Evolutionary conservation across 345 rosid species (phyloP).

Genomic region (Gossypium mustelinum): DNA sequence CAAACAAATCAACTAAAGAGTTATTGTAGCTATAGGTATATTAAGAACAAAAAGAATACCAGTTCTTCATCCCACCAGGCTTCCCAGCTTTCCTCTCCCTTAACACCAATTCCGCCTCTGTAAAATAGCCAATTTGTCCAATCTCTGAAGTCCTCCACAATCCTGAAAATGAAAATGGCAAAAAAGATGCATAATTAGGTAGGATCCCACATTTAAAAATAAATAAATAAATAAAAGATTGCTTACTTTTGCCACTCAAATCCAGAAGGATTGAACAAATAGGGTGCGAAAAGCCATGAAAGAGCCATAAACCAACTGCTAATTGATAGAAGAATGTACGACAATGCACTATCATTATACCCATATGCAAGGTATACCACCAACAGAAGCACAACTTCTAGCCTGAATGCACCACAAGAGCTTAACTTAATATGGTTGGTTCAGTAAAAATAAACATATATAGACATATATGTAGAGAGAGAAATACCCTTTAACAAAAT

Average conservation of each 20-base stretch:
- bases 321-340: constrained; percentile 74
- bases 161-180: constrained; percentile 40
- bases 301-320: constrained; percentile 98
- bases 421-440: constrained; percentile 19
- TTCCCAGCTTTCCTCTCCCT: constrained; percentile 99
- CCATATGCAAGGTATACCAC: constrained; percentile 84
- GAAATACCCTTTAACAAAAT: constrained; percentile 80
- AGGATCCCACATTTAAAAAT: background rate
- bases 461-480: constrained; percentile 18
- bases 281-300: constrained; percentile 97
- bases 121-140: constrained; percentile 99
- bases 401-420: constrained; percentile 40
- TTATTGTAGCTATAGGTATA: background rate
- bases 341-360: constrained; percentile 62
- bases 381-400: constrained; percentile 81
- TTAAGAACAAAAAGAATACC: constrained; percentile 39
- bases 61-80: constrained; percentile 99
- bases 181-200: background rate
- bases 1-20: background rate
- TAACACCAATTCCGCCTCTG: constrained; percentile 98
- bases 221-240: constrained; percentile 9
- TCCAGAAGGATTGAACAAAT: constrained; percentile 93
- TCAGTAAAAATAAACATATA: constrained; percentile 3
- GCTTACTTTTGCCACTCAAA: constrained; percentile 98
- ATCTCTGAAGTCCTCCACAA: constrained; percentile 93